A percentile compares a stretch with the other conserved stretches of the same genome.
These are phyloP conservation scores for Tulasnella sp. DNA, from an alignment of 768 basidiomycete species.

Conservation along the genomic window DNA sequence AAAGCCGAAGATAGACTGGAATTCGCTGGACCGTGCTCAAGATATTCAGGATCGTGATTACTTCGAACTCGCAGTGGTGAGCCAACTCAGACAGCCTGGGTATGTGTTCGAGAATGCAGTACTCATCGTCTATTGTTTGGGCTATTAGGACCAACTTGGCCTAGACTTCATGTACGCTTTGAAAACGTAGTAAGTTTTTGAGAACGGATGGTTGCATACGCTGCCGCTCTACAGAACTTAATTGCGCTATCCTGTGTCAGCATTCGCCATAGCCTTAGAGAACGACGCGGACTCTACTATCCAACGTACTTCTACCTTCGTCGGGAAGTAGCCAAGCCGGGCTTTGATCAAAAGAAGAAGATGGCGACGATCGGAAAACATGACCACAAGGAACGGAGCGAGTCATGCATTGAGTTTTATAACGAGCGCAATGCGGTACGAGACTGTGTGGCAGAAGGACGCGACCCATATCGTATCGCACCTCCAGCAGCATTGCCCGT, in stretches of 20 bases:
- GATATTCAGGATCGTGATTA: constrained; percentile 41
- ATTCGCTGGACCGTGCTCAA: constrained; percentile 35
- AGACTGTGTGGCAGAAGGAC: no score
- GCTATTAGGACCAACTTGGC: constrained; percentile 40
- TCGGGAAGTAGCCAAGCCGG: constrained; percentile 24
- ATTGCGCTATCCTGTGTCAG: constrained; percentile 24
- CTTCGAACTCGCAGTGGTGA: constrained; percentile 40
- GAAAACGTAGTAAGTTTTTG: constrained; percentile 30
- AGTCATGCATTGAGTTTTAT: no score
- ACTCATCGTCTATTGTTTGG: constrained; percentile 15
- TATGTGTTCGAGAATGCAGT: background rate
- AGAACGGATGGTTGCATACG: background rate
- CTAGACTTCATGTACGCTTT: constrained; percentile 48
- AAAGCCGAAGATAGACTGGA: constrained; percentile 45
- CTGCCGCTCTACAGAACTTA: background rate
- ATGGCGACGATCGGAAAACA: constrained; percentile 39
- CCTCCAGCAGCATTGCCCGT: no score
- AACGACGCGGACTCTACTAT: constrained; percentile 43
- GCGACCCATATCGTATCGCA: no score
- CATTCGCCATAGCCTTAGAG: constrained; percentile 31
- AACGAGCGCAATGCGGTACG: no score
- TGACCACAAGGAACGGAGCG: constrained; percentile 29
- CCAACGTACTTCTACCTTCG: constrained; percentile 48
- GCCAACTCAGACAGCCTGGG: constrained; percentile 15
- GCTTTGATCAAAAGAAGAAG: constrained; percentile 26